phyloP scores from a whole-genome alignment of 1,284 basidiomycete species.

The Hymenochaete sp. region DNA sequence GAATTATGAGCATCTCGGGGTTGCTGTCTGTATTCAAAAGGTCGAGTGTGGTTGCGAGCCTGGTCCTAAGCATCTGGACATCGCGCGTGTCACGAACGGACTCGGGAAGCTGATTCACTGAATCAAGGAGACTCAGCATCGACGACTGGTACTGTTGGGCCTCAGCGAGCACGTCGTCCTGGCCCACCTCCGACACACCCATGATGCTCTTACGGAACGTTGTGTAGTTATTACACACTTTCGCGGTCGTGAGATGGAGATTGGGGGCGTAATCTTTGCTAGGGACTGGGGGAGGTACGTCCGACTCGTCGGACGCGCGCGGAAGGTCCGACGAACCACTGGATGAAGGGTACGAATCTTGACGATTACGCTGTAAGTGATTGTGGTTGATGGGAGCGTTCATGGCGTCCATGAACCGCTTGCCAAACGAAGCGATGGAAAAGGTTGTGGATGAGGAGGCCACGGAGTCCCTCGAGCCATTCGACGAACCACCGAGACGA shows the following conservation, averaged over 20 bases:
- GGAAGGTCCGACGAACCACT: too few relatives aligned
- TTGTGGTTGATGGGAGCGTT: too few relatives aligned
- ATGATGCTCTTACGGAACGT: constrained; percentile 11
- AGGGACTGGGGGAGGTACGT: not conserved
- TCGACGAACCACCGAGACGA: not conserved
- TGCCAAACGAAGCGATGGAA: too few relatives aligned
- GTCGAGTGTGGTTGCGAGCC: constrained; percentile 3
- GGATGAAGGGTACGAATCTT: too few relatives aligned
- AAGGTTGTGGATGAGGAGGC: not conserved
- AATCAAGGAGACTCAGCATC: not conserved
- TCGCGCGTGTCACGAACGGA: constrained; percentile 8
- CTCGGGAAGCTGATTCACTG: constrained; percentile 6
- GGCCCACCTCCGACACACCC: not conserved
- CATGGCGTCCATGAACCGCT: too few relatives aligned
- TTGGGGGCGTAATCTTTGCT: not conserved
- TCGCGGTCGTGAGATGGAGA: constrained; percentile 1
- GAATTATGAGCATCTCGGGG: constrained; percentile 6
- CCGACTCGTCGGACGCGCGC: too few relatives aligned
- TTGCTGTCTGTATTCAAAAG: constrained; percentile 1
- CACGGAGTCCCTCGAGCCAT: not conserved
- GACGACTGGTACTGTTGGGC: constrained; percentile 4
- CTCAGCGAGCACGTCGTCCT: constrained; percentile 2
- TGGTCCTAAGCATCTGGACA: constrained; percentile 6
- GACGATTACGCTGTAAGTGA: too few relatives aligned
- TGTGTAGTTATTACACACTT: constrained; percentile 4